These are phyloP conservation scores for Setaria italica DNA, from an alignment of 202 grass and related monocot genomes.

Conservation along the genomic window DNA sequence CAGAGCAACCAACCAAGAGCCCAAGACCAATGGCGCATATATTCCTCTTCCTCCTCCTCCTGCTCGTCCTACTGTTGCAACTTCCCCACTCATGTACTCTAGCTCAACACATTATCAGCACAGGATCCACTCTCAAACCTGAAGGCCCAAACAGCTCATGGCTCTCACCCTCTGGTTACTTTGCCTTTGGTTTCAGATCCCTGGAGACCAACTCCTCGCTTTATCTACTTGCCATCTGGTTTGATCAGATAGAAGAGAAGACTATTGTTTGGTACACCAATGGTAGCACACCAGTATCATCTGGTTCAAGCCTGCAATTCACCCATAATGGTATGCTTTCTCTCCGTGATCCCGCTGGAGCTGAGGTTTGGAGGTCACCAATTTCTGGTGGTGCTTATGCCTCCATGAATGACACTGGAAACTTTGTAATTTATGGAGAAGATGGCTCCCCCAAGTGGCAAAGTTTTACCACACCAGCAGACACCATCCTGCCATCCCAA, in stretches of 20 bases:
- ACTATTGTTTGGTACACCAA: slow-evolving; percentile 23
- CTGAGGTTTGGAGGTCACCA: slow-evolving; percentile 1
- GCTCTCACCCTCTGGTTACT: slow-evolving; percentile 11
- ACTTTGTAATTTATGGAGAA: slow-evolving; percentile 13
- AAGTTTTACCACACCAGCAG: slow-evolving; percentile 28
- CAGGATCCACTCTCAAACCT: not conserved
- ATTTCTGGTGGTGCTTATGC: slow-evolving; percentile 1
- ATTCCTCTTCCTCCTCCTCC: not conserved
- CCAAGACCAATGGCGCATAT: not conserved
- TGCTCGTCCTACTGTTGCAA: not conserved
- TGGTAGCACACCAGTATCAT: not conserved
- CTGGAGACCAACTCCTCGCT: not conserved
- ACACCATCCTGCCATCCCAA: slow-evolving; percentile 34
- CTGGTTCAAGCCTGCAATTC: slow-evolving; percentile 26
- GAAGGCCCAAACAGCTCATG: slow-evolving; percentile 22
- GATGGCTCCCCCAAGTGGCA: not conserved
- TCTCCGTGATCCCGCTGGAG: not conserved
- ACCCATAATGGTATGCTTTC: not conserved
- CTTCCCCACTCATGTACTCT: not conserved
- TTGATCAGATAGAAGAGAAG: slow-evolving; percentile 18
- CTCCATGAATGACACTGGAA: slow-evolving; percentile 22
- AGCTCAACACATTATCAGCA: slow-evolving; percentile 11
- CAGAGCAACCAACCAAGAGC: not conserved
- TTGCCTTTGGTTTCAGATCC: slow-evolving; percentile 14
- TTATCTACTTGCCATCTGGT: slow-evolving; percentile 20